Evolutionary conservation across 1,284 basidiomycete genomes (phyloP).

Genomic region (Veloporphyrellus conicus): DNA sequence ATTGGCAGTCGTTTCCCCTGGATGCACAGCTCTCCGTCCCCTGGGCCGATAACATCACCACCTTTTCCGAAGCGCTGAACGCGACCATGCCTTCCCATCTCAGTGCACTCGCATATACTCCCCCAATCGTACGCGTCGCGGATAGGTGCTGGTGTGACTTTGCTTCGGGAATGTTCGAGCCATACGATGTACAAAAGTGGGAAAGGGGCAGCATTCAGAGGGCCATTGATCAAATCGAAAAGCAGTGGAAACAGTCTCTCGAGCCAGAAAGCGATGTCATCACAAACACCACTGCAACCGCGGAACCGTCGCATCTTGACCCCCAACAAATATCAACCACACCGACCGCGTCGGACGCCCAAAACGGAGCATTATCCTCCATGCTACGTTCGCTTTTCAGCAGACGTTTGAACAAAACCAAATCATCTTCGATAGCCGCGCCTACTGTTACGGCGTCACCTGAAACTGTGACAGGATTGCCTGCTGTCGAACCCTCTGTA

Average conservation of each 20-base stretch:
- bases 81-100: slow-evolving; percentile 34
- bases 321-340: slow-evolving; percentile 4
- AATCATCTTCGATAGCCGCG: neutral
- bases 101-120: slow-evolving; percentile 28
- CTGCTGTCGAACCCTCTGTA: slow-evolving; percentile 2
- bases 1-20: slow-evolving; percentile 74
- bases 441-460: slow-evolving; percentile 1
- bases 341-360: slow-evolving; percentile 1
- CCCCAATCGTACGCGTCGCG: slow-evolving; percentile 51
- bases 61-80: slow-evolving; percentile 60
- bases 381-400: slow-evolving; percentile 24
- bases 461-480: slow-evolving; percentile 3
- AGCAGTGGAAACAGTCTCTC: slow-evolving; percentile 30
- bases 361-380: slow-evolving; percentile 21
- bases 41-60: slow-evolving; percentile 64
- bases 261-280: slow-evolving; percentile 6
- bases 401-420: slow-evolving; percentile 7
- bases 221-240: slow-evolving; percentile 47
- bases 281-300: slow-evolving; percentile 10
- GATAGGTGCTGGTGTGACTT: slow-evolving; percentile 83
- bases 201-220: slow-evolving; percentile 57
- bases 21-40: slow-evolving; percentile 57
- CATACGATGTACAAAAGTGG: slow-evolving; percentile 70
- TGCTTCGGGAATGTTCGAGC: slow-evolving; percentile 59
- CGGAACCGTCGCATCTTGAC: slow-evolving; percentile 6